These are phyloP conservation scores for Marasmius fiardii DNA, from an alignment of 1,284 basidiomycete genomes.

Conservation along the genomic window DNA sequence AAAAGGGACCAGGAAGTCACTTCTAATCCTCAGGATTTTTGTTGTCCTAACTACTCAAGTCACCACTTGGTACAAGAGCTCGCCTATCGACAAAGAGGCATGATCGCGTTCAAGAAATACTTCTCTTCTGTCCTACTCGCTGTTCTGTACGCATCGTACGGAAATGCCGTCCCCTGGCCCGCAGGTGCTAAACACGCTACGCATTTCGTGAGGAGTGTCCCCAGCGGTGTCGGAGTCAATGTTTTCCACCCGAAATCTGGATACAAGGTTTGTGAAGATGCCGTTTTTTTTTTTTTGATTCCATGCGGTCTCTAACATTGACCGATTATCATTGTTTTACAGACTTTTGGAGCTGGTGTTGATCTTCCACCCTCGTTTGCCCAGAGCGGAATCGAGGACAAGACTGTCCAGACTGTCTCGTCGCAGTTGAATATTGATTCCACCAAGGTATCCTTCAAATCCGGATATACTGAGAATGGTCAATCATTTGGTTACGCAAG, in stretches of 20 bases:
- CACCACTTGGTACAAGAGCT: background rate
- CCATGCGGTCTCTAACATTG: background rate
- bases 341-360: constrained; percentile 40
- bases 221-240: too few relatives aligned
- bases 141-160: too few relatives aligned
- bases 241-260: too few relatives aligned
- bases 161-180: too few relatives aligned
- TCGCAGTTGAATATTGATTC: constrained; percentile 27
- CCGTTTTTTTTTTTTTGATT: background rate
- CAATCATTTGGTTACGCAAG: too few relatives aligned
- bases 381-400: constrained; percentile 24
- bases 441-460: constrained; percentile 27
- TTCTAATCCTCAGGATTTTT: background rate
- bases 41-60: background rate
- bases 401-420: constrained; percentile 31
- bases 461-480: constrained; percentile 27
- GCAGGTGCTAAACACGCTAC: too few relatives aligned
- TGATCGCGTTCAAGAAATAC: constrained; percentile 20
- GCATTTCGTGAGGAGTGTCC: too few relatives aligned
- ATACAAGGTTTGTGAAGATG: too few relatives aligned
- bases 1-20: too few relatives aligned
- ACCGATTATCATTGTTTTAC: too few relatives aligned
- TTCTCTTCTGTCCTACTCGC: constrained; percentile 4
- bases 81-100: background rate
- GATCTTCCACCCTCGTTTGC: constrained; percentile 32